Evolutionary conservation across 163 green algal species (phyloP).

Genomic region (Prototheca cutis): DNA sequence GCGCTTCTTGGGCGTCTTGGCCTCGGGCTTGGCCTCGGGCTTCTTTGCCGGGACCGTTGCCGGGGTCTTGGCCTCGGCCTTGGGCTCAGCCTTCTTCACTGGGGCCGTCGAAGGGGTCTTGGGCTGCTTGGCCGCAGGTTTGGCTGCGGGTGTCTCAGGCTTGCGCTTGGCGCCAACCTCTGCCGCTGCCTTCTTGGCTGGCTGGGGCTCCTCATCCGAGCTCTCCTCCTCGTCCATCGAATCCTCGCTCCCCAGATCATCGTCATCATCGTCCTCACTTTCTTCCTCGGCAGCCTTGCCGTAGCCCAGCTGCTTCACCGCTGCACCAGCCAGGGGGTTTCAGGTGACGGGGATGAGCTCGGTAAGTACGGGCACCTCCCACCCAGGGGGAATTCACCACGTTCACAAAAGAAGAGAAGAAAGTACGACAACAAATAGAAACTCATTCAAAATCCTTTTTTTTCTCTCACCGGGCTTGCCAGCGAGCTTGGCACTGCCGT

Average conservation of each 20-base stretch:
- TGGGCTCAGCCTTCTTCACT: neutral
- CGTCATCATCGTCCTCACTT: constrained; percentile 13
- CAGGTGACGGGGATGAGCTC: too few species aligned
- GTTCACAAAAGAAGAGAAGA: too few species aligned
- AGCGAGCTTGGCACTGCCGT: too few species aligned
- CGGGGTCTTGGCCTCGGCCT: neutral
- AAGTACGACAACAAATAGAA: too few species aligned
- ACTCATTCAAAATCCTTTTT: too few species aligned
- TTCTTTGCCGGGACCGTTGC: neutral
- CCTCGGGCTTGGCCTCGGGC: constrained; percentile 8
- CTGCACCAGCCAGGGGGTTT: too few species aligned
- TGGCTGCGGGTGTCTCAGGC: constrained; percentile 5
- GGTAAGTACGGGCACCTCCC: too few species aligned
- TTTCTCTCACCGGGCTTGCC: too few species aligned
- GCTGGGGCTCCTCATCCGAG: neutral
- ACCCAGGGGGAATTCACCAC: too few species aligned
- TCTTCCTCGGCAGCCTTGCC: neutral
- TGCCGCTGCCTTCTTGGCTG: neutral
- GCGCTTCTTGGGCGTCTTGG: constrained; percentile 20
- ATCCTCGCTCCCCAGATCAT: too few species aligned
- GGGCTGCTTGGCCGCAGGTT: neutral
- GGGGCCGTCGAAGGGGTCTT: constrained; percentile 5
- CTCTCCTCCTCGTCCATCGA: neutral
- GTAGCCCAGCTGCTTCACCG: too few species aligned
- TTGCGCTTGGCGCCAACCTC: neutral